Percentiles rank a stretch among this genome's conserved stretches.
Conservation (phyloP, 352 stramenopile genomes). For the Globisporangium spinosum region DNA sequence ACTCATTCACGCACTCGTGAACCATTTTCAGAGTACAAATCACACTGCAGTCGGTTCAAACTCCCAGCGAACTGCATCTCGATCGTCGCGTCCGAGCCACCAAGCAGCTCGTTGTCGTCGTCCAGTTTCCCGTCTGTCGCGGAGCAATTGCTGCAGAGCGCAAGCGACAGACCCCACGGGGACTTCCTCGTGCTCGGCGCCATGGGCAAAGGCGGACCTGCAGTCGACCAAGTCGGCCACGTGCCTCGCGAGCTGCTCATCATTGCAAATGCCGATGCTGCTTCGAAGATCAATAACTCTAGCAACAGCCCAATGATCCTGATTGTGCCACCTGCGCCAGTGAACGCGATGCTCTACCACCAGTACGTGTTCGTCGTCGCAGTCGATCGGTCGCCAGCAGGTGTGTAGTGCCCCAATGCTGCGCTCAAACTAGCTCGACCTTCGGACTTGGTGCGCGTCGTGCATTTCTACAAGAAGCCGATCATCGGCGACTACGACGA, state of each 20-base stretch:
- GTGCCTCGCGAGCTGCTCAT: slow-evolving; percentile 48
- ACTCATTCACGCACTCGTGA: not conserved
- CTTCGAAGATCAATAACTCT: slow-evolving; percentile 17
- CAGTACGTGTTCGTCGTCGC: slow-evolving; percentile 57
- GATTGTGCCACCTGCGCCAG: slow-evolving; percentile 43
- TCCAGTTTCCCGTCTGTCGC: slow-evolving; percentile 18
- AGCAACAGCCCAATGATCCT: slow-evolving; percentile 17
- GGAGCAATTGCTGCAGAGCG: slow-evolving; percentile 32
- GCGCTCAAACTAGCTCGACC: slow-evolving; percentile 56
- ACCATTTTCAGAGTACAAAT: slow-evolving; percentile 40
- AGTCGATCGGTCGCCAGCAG: slow-evolving; percentile 32
- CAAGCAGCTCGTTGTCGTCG: slow-evolving; percentile 2
- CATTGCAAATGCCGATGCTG: not conserved
- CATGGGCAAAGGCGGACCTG: slow-evolving; percentile 54
- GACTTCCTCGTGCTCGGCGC: slow-evolving; percentile 59
- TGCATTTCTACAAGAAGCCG: slow-evolving; percentile 60
- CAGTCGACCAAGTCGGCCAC: slow-evolving; percentile 53
- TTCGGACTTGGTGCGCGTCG: slow-evolving; percentile 38
- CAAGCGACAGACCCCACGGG: slow-evolving; percentile 2
- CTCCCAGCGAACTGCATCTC: slow-evolving; percentile 39
- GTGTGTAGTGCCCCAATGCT: slow-evolving; percentile 37
- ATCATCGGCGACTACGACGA: slow-evolving; percentile 35
- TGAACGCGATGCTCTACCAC: slow-evolving; percentile 36
- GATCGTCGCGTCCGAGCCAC: slow-evolving; percentile 25
- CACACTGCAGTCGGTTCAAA: slow-evolving; percentile 36